Conservation (phyloP, 345 rosid genomes). For the Sisymbrium irio region DNA sequence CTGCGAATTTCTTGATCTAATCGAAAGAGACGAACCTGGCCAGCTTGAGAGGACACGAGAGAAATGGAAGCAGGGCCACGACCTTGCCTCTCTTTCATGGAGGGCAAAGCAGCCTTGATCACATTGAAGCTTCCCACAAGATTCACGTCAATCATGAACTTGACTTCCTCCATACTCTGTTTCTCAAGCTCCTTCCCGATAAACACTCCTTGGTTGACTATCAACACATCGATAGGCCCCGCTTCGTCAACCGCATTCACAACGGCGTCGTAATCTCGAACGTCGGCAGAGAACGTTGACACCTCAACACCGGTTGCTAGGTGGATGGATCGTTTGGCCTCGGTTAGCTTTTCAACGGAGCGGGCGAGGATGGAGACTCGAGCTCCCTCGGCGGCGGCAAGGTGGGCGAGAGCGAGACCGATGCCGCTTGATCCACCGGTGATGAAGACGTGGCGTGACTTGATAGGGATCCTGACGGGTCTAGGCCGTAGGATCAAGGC, state of each 20-base stretch:
- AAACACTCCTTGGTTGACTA: conserved; percentile 72
- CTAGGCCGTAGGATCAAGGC: conserved; percentile 47
- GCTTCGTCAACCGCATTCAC: conserved; percentile 44
- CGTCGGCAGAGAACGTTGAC: conserved; percentile 54
- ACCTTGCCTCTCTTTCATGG: conserved; percentile 50
- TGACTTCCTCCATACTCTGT: conserved; percentile 55
- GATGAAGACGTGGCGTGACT: conserved; percentile 68
- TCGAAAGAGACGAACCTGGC: conserved; percentile 50
- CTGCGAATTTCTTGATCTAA: neutral
- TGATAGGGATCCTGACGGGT: conserved; percentile 52
- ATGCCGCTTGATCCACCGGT: conserved; percentile 87
- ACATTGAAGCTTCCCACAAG: conserved; percentile 64
- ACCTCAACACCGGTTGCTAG: conserved; percentile 63
- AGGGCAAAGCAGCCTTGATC: conserved; percentile 73
- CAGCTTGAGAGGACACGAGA: conserved; percentile 79
- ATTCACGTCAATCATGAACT: conserved; percentile 69
- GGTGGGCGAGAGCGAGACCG: conserved; percentile 62
- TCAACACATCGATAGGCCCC: conserved; percentile 57
- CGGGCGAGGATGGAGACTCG: conserved; percentile 67
- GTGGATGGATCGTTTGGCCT: conserved; percentile 49
- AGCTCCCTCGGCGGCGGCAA: conserved; percentile 54
- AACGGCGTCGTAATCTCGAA: conserved; percentile 59
- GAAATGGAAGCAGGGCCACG: conserved; percentile 55
- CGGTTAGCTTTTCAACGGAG: conserved; percentile 49
- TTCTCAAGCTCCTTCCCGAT: conserved; percentile 50